Evolutionary conservation across 768 basidiomycete species (phyloP), one percentile per base, ranked within the genome.

Genomic region (Holtermannia corniformis): DNA sequence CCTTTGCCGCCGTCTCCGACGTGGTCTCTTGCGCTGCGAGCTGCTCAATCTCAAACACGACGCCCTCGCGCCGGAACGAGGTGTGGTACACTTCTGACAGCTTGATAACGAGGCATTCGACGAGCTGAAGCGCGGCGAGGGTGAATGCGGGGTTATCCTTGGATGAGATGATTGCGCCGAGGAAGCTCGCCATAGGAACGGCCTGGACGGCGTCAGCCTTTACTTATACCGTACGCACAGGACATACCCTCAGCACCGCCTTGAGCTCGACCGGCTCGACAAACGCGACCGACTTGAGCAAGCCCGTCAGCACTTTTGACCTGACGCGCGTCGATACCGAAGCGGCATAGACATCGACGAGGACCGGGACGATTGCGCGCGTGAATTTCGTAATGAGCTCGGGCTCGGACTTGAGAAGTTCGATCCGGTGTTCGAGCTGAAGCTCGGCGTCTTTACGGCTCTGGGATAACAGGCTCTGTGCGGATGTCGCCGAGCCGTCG

Each of bases 301-400:
- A 64, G 1, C 85, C 89, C 0, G 83, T 86, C 57, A 97, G 76
- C 0, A 90, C 88, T 75, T 93, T 92, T 41, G 86, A 81, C 54
- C 95, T 80, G 11, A 97, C 83, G 2, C 87, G 82, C 0, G 84
- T 81, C 46, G 84, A 82, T 23, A 97, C 92, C 69, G 89, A 95
- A 25, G 95, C 93, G n/a, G 92, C 86, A 72, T 96, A 97, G n/a
- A 99, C 92, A 63, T 97, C 95, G 54, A 97, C 84, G 51, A 99
- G 79, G 51, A 95, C 89, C 0, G 95, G 95, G 0, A 96, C 83
- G 63, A 90, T 82, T 27, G 93, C 76, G 44, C 82, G 81, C 80
- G 92, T 87, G 72, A 91, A 97, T 14, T 82, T 80, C 19, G 80
- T 82, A 46, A 92, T 84, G 23, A 88, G 81, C n/a, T 75, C 77